Evolutionary conservation across 2,329 filamentous ascomycete genomes (phyloP), one percentile per base, ranked within the genome.

Genomic region (Fusarium beomiforme): DNA sequence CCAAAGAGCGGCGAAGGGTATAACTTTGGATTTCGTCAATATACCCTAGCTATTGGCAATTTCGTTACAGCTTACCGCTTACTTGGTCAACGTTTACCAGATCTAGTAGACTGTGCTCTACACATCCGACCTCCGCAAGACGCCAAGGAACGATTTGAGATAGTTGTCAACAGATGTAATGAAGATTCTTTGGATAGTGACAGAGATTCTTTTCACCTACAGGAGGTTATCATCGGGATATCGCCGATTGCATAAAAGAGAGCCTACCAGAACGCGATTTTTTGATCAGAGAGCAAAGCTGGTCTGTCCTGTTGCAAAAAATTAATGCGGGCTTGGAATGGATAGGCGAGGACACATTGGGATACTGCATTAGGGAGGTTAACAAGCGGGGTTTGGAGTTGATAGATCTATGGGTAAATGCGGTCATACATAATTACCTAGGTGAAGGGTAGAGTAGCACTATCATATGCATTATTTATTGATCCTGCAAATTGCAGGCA

Each of bases 231-330:
- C 26, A 47, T 47, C 4, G 3, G 3, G 26, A 21, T 31, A 17
- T 47, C 3, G 19, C 26, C 3, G 8, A 21, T 6, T 21, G 2
- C 3, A 21, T 31, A 21, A 21, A 12, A 3, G 6, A 31, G 6
- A 17, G 3, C 6, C 0, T 31, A 3, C 8, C 4, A 6, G 26
- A 31, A 16, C 12, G 0, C 1, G 3, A 11, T 21, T 0, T 0
- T 16, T 6, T 0, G 19, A 1, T 29, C 5, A 46, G 0, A n/a
- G 6, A 21, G 6, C 3, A 21, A 31, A 11, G 13, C 0, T 31
- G 44, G 13, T 2, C 13, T 3, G 4, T 17, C 13, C 26, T 47
- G 1, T 6, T 31, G 0, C 0, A 6, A 21, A 2, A 16, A 0
- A 21, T 47, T 0, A 6, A 4, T 17, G 1, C 6, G 0, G 44